Conservation (phyloP, 345 rosid species). For the Zanthoxylum bungeanum region DNA sequence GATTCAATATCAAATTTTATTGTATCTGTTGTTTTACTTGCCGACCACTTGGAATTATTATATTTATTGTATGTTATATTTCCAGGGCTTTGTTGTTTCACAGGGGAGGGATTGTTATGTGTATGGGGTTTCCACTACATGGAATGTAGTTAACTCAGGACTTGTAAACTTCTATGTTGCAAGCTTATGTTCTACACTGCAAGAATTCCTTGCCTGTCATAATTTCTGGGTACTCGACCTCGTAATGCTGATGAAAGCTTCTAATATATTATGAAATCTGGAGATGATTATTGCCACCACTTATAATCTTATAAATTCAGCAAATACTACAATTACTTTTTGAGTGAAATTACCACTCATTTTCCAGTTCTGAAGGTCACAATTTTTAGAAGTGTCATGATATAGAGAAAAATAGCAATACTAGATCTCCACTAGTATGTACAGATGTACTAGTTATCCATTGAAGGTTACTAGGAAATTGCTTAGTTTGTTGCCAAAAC, state of each 20-base stretch:
- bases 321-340: not conserved
- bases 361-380: not conserved
- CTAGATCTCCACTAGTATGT: not conserved
- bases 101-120: not conserved
- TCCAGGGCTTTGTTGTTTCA: not conserved
- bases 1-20: not conserved
- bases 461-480: not conserved
- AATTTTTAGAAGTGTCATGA: not conserved
- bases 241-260: not conserved
- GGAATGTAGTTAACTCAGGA: not conserved
- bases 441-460: too few species aligned
- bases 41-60: not conserved
- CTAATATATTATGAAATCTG: not conserved
- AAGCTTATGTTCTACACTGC: not conserved
- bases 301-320: not conserved
- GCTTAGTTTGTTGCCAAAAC: not conserved
- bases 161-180: not conserved
- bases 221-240: not conserved
- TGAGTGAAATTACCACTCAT: not conserved
- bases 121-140: not conserved
- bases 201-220: not conserved
- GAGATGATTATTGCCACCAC: not conserved
- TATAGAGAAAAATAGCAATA: not conserved
- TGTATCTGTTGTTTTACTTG: not conserved
- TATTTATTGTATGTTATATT: not conserved